These are phyloP conservation scores for Uronychia binucleata DNA, from an alignment of 73 alveolate genomes.

Conservation along the genomic window DNA sequence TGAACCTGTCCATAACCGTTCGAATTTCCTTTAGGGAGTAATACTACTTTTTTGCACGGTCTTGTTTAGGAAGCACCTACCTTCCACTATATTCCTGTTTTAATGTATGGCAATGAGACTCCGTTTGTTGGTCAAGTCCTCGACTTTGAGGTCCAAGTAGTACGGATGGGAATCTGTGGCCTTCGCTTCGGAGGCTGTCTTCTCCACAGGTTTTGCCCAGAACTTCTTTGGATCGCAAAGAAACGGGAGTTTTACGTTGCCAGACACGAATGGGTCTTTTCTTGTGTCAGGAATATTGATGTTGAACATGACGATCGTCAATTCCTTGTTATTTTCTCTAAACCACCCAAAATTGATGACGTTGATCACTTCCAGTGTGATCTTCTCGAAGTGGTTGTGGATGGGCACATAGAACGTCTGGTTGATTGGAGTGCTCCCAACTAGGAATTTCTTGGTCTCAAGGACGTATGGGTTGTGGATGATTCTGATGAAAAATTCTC, in stretches of 20 bases:
- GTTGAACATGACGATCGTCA: constrained; percentile 10
- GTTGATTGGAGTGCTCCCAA: neutral
- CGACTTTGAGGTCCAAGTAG: constrained; percentile 22
- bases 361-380: constrained; percentile 40
- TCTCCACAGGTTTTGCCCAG: constrained; percentile 19
- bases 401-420: constrained; percentile 44
- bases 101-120: constrained; percentile 24
- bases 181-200: constrained; percentile 7
- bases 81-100: constrained; percentile 50
- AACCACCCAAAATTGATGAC: constrained; percentile 48
- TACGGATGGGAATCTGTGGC: neutral
- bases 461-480: constrained; percentile 27
- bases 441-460: constrained; percentile 29
- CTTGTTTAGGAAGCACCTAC: neutral
- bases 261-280: constrained; percentile 33
- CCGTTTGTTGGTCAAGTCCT: constrained; percentile 31
- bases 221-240: constrained; percentile 24
- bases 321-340: constrained; percentile 38
- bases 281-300: constrained; percentile 40
- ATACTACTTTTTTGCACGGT: constrained; percentile 1
- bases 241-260: constrained; percentile 41
- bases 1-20: constrained; percentile 42
- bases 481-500: constrained; percentile 29
- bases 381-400: constrained; percentile 42
- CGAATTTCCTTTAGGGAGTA: constrained; percentile 37